Evolutionary conservation across 1,139 yeast genomes (phyloP).

Genomic region (Suhomyces maxii): DNA sequence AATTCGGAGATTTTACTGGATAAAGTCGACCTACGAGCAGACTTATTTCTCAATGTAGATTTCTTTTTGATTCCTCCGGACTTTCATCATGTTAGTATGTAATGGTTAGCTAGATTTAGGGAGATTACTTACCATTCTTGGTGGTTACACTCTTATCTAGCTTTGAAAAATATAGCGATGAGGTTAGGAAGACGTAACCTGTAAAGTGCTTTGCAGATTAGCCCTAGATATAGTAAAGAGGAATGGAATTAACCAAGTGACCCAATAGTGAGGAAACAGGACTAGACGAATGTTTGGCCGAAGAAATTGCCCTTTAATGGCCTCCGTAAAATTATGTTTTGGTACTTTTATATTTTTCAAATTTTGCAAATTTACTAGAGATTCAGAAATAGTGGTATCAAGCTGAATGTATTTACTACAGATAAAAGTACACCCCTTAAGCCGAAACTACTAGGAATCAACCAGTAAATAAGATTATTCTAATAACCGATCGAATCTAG

Average conservation of each 20-base stretch:
- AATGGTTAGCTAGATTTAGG: background rate
- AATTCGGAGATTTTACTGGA: constrained; percentile 30
- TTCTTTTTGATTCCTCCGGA: constrained; percentile 41
- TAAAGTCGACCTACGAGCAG: constrained; percentile 22
- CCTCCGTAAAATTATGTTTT: no score
- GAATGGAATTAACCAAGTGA: background rate
- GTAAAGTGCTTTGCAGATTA: background rate
- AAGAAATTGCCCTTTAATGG: no score
- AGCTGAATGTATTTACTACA: no score
- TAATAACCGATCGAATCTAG: no score
- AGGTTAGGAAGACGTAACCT: constrained; percentile 6
- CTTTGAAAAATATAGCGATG: background rate
- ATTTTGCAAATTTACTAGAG: no score
- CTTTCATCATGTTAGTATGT: constrained; percentile 17
- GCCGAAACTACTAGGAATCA: no score
- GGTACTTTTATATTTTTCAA: no score
- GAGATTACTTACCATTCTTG: constrained; percentile 9
- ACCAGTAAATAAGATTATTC: no score
- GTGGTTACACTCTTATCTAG: background rate
- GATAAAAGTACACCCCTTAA: no score
- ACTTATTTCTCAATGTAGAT: constrained; percentile 37
- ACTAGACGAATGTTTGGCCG: background rate
- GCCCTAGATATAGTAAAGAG: background rate
- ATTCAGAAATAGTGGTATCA: no score
- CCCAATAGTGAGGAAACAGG: no score